Percentiles rank a stretch among this genome's conserved stretches.
Evolutionary conservation across 2,329 filamentous ascomycete species (phyloP).

Genomic region (Ophiocordyceps camponoti-floridani): DNA sequence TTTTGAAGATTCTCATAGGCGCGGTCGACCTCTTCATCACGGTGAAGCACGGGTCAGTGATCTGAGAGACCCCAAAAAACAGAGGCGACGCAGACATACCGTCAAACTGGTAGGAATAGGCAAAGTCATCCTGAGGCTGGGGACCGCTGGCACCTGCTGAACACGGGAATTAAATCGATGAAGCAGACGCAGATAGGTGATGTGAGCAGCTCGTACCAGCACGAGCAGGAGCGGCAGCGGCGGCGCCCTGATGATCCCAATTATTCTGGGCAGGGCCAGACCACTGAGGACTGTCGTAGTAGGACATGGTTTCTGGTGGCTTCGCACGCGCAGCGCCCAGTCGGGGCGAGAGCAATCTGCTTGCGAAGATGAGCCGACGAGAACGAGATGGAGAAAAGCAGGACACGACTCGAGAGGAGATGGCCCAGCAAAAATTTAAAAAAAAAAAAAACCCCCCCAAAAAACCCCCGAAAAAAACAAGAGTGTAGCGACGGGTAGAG

Average conservation of each 20-base stretch:
- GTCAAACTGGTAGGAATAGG: conserved; percentile 78
- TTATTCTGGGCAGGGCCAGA: conserved; percentile 19
- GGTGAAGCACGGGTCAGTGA: not conserved
- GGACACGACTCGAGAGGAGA: not conserved
- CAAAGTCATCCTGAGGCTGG: conserved; percentile 56
- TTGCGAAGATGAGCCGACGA: not conserved
- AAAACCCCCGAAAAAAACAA: no score
- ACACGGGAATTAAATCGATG: conserved; percentile 1
- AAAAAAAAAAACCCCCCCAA: no score
- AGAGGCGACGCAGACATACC: no score
- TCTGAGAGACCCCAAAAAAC: no score
- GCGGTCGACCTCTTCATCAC: conserved; percentile 67
- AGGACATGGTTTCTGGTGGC: conserved; percentile 17
- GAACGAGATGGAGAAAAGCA: not conserved
- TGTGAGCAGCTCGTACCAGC: conserved; percentile 15
- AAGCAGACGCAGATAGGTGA: conserved; percentile 1
- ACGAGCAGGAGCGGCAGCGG: conserved; percentile 17
- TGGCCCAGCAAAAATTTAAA: no score
- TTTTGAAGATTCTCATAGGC: conserved; percentile 91
- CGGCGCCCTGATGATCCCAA: conserved; percentile 25
- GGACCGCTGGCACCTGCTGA: conserved; percentile 54
- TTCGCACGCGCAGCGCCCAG: not conserved
- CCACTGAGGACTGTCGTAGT: conserved; percentile 26
- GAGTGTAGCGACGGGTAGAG: not conserved
- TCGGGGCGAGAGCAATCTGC: not conserved